Evolutionary conservation across 805 yeast species (phyloP).

Genomic region (Wickerhamiella galacta): DNA sequence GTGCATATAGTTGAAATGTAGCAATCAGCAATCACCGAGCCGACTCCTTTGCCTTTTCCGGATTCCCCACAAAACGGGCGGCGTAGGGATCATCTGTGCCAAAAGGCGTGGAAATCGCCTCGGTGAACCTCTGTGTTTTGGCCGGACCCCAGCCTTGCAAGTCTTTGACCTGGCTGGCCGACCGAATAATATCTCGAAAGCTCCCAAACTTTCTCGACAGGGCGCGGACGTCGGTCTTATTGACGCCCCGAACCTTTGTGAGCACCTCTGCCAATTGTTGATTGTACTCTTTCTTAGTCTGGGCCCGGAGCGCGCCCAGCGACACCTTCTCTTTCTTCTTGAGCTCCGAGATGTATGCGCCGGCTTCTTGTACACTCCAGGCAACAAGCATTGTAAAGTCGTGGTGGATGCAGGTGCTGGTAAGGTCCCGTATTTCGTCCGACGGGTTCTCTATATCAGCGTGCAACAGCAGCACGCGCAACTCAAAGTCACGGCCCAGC

Average conservation of each 20-base stretch:
- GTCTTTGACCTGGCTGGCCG: too few species aligned
- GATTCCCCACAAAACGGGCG: too few species aligned
- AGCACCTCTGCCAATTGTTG: constrained; percentile 21
- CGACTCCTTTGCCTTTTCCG: too few species aligned
- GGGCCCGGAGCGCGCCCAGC: constrained; percentile 21
- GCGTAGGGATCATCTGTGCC: too few species aligned
- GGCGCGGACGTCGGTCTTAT: constrained; percentile 23
- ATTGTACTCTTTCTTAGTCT: constrained; percentile 17
- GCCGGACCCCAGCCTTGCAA: too few species aligned
- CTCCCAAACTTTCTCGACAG: constrained; percentile 21
- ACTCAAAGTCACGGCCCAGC: constrained; percentile 19
- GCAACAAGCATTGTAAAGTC: constrained; percentile 22
- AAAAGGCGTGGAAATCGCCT: too few species aligned
- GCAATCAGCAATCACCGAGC: too few species aligned
- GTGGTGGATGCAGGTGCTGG: constrained; percentile 19
- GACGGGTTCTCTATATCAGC: constrained; percentile 25
- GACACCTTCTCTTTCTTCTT: constrained; percentile 19
- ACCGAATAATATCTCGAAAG: constrained; percentile 17
- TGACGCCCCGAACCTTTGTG: constrained; percentile 23
- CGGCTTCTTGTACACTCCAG: constrained; percentile 25
- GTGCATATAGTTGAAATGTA: too few species aligned
- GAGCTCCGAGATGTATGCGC: constrained; percentile 21
- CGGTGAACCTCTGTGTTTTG: too few species aligned
- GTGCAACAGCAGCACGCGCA: constrained; percentile 23
- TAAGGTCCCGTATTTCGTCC: constrained; percentile 21